Base-by-base conservation (phyloP, 768 basidiomycete species). In the Antrodiella citrinella region DNA sequence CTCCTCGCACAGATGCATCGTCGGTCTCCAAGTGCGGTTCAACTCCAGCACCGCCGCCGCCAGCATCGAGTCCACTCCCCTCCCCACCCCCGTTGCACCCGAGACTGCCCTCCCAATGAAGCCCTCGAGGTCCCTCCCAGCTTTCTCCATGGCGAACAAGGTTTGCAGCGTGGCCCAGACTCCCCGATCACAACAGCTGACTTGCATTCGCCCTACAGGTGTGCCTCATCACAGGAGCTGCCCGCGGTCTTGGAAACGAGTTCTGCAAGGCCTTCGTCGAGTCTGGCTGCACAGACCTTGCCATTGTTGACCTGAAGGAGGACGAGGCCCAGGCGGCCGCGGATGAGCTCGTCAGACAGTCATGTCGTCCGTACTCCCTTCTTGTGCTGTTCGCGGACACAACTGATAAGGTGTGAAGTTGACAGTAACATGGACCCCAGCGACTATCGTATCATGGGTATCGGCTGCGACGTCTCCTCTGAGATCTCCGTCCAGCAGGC, bases 191-290 rank as follows among this genome's bases (percentile, higher is more conserved):
- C 20, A 24, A 44, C 26, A 51, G 21, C 46, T 39, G 39, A 18
- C 45, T 41, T 40, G 19, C 47, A 38, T 50, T 50, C 19, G 39
- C 54, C 43, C 25, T 55, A 51, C 53, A 95, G 84, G 91, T 92
- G 48, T 91, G 90, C 69, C 71, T 94, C 58, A 83, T 98, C 46
- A 98, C 95, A 35, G 95, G 95, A 43, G 95, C 84, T 48, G 95
- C 93, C 11, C 77, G 88, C 59, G 95, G 95, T 4, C 71, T 98
- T 43, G 95, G 95, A 4, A 77, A 86, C 56, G 85, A 91, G 65
- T 91, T 97, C 64, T 93, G 91, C 64, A 78, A 83, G 43, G 92
- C 92, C 11, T 93, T 97, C 66, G 60, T 93, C 56, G 82, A 87
- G 67, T 87, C 88, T 4, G 94, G 92, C 45, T 91, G 90, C 65